These are phyloP conservation scores for Colletotrichum sidae DNA, from an alignment of 2,329 filamentous ascomycete genomes.

Conservation along the genomic window DNA sequence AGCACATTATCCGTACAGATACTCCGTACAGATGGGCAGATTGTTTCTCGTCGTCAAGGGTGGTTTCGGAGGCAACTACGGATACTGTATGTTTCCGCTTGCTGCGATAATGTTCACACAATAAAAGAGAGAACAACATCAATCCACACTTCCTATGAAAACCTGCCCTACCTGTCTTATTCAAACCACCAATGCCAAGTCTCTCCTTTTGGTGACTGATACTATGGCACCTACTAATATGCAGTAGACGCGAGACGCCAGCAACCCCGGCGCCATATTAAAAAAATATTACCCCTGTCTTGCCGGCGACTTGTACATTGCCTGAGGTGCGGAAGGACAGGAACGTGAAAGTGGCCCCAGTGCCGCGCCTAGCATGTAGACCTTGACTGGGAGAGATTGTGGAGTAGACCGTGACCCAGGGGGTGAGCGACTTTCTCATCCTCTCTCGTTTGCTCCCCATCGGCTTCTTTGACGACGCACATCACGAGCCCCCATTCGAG, in stretches of 20 bases:
- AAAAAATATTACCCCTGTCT: conserved; percentile 13
- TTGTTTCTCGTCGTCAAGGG: too few relatives aligned
- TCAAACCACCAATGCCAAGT: too few relatives aligned
- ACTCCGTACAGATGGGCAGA: too few relatives aligned
- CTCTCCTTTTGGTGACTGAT: conserved; percentile 1
- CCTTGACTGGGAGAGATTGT: background rate
- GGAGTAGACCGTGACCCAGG: conserved; percentile 7
- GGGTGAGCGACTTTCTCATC: conserved; percentile 15
- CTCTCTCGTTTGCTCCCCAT: conserved; percentile 17
- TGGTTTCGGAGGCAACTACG: too few relatives aligned
- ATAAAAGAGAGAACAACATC: background rate
- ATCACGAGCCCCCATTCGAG: conserved; percentile 8
- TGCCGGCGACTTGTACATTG: background rate
- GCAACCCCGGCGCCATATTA: conserved; percentile 3
- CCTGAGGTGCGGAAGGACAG: conserved; percentile 8
- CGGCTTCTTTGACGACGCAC: conserved; percentile 8
- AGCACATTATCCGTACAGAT: too few relatives aligned
- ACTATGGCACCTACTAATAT: background rate
- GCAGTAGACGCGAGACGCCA: background rate
- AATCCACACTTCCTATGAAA: background rate
- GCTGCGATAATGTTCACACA: too few relatives aligned
- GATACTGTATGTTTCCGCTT: too few relatives aligned
- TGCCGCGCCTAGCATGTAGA: conserved; percentile 8
- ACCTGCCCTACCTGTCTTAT: too few relatives aligned
- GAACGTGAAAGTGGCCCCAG: conserved; percentile 25